phyloP scores from a whole-genome alignment of 2,329 filamentous ascomycete species.

The Diaporthe ampelina region DNA sequence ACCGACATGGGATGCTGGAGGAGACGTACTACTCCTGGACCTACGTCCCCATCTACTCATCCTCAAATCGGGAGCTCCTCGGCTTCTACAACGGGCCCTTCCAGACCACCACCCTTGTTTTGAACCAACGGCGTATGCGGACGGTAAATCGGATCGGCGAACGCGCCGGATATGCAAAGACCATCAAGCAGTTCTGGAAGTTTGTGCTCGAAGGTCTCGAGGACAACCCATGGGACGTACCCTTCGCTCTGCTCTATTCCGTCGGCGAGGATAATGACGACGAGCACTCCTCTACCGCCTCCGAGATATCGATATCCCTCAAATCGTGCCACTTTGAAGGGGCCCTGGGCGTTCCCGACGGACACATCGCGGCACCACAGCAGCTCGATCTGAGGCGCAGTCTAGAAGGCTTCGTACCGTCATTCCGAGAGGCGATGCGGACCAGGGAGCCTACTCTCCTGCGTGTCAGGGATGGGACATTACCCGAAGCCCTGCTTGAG shows the following conservation, averaged over 20 bases:
- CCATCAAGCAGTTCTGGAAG: slow-evolving; percentile 53
- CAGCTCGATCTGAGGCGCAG: slow-evolving; percentile 54
- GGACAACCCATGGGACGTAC: slow-evolving; percentile 54
- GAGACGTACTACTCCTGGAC: slow-evolving; percentile 57
- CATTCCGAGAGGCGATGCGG: slow-evolving; percentile 55
- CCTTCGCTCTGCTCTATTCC: slow-evolving; percentile 58
- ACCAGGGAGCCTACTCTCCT: slow-evolving; percentile 52
- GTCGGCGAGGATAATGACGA: slow-evolving; percentile 55
- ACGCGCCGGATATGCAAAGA: slow-evolving; percentile 49
- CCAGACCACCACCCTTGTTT: slow-evolving; percentile 53
- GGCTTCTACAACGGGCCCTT: slow-evolving; percentile 58
- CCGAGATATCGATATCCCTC: slow-evolving; percentile 53
- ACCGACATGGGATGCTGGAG: slow-evolving; percentile 53
- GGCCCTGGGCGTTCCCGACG: slow-evolving; percentile 51
- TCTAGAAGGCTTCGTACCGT: slow-evolving; percentile 52
- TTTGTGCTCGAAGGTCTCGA: slow-evolving; percentile 50
- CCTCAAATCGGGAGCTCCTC: slow-evolving; percentile 50
- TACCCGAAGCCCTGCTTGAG: slow-evolving; percentile 66
- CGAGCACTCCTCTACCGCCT: slow-evolving; percentile 52
- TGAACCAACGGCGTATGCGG: slow-evolving; percentile 51
- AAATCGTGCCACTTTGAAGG: slow-evolving; percentile 55
- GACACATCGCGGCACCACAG: slow-evolving; percentile 50
- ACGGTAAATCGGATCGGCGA: slow-evolving; percentile 53
- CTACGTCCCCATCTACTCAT: slow-evolving; percentile 55
- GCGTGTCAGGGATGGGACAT: slow-evolving; percentile 56